Evolutionary conservation across 2,329 filamentous ascomycete genomes (phyloP).

Genomic region (Purpureocillium takamizusanense): DNA sequence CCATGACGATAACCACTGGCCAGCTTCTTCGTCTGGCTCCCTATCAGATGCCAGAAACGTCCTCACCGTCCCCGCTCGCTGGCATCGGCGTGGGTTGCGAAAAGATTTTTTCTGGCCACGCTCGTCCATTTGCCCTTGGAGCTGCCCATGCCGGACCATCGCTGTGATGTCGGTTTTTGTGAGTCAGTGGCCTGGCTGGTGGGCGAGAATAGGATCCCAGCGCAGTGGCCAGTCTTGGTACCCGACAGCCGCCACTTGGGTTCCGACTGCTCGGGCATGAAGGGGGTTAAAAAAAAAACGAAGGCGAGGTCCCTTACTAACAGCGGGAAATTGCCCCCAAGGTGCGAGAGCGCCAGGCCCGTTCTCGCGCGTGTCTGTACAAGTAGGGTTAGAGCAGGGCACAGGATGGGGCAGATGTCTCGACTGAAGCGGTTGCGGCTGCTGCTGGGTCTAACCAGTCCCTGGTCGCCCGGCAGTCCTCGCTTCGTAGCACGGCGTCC

Average conservation of each 20-base stretch:
- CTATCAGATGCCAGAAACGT: neutral
- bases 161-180: neutral
- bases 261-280: neutral
- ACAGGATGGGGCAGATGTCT: neutral
- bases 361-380: no score
- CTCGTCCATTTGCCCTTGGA: neutral
- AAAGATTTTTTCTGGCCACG: neutral
- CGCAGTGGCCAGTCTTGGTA: neutral
- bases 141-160: no score
- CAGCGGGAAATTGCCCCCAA: no score
- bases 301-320: no score
- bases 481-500: no score
- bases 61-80: slow-evolving; percentile 1
- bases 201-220: no score
- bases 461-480: neutral
- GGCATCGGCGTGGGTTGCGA: neutral
- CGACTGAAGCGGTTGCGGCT: neutral
- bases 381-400: no score
- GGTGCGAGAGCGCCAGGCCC: neutral
- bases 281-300: no score
- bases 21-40: neutral
- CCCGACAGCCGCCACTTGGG: neutral
- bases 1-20: neutral
- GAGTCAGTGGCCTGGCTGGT: neutral
- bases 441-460: neutral